Percentiles rank a stretch among this genome's conserved stretches.
Conservation (phyloP, 768 basidiomycete genomes). For the Collybia mongolica region DNA sequence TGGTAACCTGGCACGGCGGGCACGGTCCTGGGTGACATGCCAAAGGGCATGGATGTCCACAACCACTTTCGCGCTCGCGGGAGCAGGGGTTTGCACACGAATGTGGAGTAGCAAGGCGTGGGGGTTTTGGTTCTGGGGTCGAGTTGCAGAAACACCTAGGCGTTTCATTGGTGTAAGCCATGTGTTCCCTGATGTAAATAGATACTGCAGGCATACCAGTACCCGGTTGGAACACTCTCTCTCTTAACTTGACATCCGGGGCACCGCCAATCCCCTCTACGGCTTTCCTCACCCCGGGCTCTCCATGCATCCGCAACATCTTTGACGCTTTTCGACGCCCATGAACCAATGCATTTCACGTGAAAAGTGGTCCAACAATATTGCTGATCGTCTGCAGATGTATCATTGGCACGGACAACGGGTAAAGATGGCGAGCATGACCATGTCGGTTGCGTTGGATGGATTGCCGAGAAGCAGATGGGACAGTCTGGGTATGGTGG, state of each 20-base stretch:
- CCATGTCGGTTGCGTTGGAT: conserved; percentile 82
- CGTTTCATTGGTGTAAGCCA: conserved; percentile 11
- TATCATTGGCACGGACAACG: conserved; percentile 28
- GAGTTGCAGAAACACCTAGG: conserved; percentile 83
- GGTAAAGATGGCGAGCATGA: conserved; percentile 76
- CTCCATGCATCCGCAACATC: conserved; percentile 72
- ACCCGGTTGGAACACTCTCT: conserved; percentile 59
- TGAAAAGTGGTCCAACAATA: conserved; percentile 94
- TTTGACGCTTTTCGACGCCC: conserved; percentile 83
- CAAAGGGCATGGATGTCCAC: conserved; percentile 81
- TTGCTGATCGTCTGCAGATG: conserved; percentile 38
- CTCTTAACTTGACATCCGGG: conserved; percentile 89
- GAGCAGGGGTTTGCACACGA: conserved; percentile 74
- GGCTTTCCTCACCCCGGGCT: conserved; percentile 59
- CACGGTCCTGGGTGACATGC: conserved; percentile 96
- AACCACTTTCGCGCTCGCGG: conserved; percentile 53
- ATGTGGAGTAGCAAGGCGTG: conserved; percentile 71
- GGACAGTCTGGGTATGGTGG: conserved; percentile 77
- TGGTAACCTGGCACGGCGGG: conserved; percentile 86
- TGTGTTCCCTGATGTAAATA: neutral
- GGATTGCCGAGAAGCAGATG: conserved; percentile 81
- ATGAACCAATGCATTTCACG: conserved; percentile 82
- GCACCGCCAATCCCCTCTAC: conserved; percentile 85
- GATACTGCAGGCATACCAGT: conserved; percentile 47
- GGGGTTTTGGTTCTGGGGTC: conserved; percentile 67